phyloP scores from a whole-genome alignment of 2,329 filamentous ascomycete species.

The Sarocladium kiliense region DNA sequence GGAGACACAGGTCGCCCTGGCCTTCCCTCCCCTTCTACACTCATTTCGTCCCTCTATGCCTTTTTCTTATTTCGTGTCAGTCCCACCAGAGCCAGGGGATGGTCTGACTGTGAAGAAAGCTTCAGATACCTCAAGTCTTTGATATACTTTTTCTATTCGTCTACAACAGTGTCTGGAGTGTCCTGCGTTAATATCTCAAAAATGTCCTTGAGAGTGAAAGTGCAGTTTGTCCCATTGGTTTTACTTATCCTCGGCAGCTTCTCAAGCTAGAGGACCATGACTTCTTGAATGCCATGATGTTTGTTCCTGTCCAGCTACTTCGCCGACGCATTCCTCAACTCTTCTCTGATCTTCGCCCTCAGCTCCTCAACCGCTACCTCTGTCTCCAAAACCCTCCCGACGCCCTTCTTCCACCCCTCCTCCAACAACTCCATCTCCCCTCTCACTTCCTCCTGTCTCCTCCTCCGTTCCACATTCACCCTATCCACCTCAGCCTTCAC shows the following conservation, averaged over 20 bases:
- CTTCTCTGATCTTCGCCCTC: conserved; percentile 60
- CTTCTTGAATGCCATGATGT: no score
- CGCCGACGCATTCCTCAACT: conserved; percentile 35
- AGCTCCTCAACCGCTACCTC: conserved; percentile 78
- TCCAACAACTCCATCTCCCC: conserved; percentile 72
- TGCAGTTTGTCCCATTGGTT: no score
- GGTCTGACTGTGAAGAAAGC: no score
- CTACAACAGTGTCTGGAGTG: no score
- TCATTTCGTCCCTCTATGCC: background rate
- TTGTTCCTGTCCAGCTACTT: no score
- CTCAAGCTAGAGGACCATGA: no score
- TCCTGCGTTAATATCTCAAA: no score
- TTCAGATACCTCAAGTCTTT: no score
- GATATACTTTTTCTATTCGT: no score
- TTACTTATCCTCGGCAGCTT: no score
- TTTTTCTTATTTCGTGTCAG: background rate
- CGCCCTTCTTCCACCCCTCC: conserved; percentile 71
- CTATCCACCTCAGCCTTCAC: conserved; percentile 65
- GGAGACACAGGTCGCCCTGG: background rate
- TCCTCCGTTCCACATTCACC: conserved; percentile 64
- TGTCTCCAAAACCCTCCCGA: conserved; percentile 77
- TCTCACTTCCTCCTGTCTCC: conserved; percentile 63
- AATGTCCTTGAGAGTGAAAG: no score
- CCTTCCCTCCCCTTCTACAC: background rate
- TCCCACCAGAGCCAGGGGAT: background rate